Evolutionary conservation across 1,139 yeast genomes (phyloP).

Genomic region (Blastobotrys apis): DNA sequence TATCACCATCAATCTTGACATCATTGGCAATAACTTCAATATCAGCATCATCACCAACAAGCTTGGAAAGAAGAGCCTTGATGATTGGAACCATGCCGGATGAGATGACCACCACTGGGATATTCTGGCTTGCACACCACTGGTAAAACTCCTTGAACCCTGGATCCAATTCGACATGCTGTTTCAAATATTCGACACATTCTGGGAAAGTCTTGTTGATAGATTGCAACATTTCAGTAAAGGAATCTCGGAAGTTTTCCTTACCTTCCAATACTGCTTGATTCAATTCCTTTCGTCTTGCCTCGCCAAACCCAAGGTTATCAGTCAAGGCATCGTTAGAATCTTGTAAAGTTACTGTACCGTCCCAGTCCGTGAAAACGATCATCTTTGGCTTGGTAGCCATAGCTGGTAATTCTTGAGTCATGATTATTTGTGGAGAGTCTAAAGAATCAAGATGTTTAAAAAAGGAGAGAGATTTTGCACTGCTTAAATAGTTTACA

Average conservation of each 20-base stretch:
- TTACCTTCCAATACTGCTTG: conserved; percentile 68
- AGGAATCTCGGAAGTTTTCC: conserved; percentile 69
- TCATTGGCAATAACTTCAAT: conserved; percentile 82
- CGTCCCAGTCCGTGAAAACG: conserved; percentile 96
- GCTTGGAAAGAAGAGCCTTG: conserved; percentile 62
- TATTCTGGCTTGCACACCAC: conserved; percentile 66
- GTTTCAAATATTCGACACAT: conserved; percentile 56
- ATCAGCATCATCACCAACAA: conserved; percentile 75
- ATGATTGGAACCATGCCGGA: conserved; percentile 94
- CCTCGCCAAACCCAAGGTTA: conserved; percentile 77
- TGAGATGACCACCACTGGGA: conserved; percentile 73
- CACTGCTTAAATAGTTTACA: too few relatives aligned
- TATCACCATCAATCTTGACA: conserved; percentile 47
- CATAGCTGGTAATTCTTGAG: conserved; percentile 29
- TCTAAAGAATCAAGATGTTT: too few relatives aligned
- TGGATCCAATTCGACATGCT: conserved; percentile 72
- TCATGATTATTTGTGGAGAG: too few relatives aligned
- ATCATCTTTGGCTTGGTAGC: conserved; percentile 53
- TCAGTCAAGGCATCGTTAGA: conserved; percentile 91
- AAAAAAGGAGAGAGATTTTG: too few relatives aligned
- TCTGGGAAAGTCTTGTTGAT: conserved; percentile 72
- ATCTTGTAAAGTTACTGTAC: conserved; percentile 89
- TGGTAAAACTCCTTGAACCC: conserved; percentile 79
- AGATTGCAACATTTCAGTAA: conserved; percentile 77
- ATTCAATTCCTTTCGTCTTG: conserved; percentile 61